Conservation (phyloP, 1,284 basidiomycete genomes). For the Leccinum pachyderme region DNA sequence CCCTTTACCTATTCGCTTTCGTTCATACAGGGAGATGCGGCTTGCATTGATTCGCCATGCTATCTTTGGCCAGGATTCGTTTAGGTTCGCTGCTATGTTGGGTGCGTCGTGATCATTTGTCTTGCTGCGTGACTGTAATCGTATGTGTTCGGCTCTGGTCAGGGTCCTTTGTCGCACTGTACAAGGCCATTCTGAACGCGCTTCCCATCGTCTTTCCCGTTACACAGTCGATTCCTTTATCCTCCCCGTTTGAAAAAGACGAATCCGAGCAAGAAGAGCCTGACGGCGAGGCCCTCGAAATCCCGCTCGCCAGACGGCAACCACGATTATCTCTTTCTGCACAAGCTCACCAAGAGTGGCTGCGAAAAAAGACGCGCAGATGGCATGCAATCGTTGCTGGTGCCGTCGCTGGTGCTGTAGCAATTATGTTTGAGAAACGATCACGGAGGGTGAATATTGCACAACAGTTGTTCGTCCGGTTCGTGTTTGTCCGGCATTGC, state of each 20-base stretch:
- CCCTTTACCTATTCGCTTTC: slow-evolving; percentile 3
- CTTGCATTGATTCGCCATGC: slow-evolving; percentile 69
- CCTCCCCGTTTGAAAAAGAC: slow-evolving; percentile 42
- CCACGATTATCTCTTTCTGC: slow-evolving; percentile 60
- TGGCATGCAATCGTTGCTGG: slow-evolving; percentile 94
- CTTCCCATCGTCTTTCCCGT: slow-evolving; percentile 75
- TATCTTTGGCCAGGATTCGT: slow-evolving; percentile 76
- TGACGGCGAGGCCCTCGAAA: slow-evolving; percentile 27
- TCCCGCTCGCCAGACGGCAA: slow-evolving; percentile 32
- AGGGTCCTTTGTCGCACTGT: slow-evolving; percentile 79
- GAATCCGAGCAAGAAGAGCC: slow-evolving; percentile 28
- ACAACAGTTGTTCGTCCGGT: slow-evolving; percentile 91
- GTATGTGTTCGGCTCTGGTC: neutral
- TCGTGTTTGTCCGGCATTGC: neutral
- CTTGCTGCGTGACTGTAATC: neutral
- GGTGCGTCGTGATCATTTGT: slow-evolving; percentile 43
- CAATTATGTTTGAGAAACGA: slow-evolving; percentile 80
- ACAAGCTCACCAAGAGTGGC: slow-evolving; percentile 58
- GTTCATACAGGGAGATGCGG: slow-evolving; percentile 44
- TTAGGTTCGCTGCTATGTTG: slow-evolving; percentile 84
- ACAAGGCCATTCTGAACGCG: slow-evolving; percentile 81
- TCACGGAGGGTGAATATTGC: slow-evolving; percentile 72
- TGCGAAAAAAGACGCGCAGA: slow-evolving; percentile 63
- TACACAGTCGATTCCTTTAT: slow-evolving; percentile 30
- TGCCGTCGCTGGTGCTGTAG: slow-evolving; percentile 76